A percentile compares a stretch with the other conserved stretches of the same genome.
Conservation (phyloP, 75 land plant species). For the Ceratopteris richardii region DNA sequence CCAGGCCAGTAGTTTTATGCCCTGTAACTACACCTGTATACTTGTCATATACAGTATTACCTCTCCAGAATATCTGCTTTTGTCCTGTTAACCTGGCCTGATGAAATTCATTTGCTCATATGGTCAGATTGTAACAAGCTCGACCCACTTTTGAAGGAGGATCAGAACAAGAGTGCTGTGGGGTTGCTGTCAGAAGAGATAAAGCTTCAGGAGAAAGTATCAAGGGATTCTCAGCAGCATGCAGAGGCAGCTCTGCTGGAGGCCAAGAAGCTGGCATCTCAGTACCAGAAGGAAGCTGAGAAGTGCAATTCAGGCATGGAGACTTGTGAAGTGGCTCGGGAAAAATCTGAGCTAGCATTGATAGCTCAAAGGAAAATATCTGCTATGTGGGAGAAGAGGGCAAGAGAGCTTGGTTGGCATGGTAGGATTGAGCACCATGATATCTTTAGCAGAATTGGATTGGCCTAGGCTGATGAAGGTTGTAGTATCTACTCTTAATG, state of each 20-base stretch:
- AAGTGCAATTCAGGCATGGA: slow-evolving; percentile 27
- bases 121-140: slow-evolving; percentile 73
- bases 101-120: too few relatives aligned
- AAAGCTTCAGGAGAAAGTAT: slow-evolving; percentile 14
- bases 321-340: slow-evolving; percentile 27
- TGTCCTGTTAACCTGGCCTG: too few relatives aligned
- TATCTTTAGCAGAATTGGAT: too few relatives aligned
- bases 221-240: slow-evolving; percentile 15
- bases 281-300: slow-evolving; percentile 30
- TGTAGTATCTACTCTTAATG: too few relatives aligned
- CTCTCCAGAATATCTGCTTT: too few relatives aligned
- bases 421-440: too few relatives aligned
- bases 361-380: slow-evolving; percentile 9
- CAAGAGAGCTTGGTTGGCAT: slow-evolving; percentile 27
- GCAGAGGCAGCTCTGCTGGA: slow-evolving; percentile 19
- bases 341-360: slow-evolving; percentile 19
- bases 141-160: slow-evolving; percentile 46
- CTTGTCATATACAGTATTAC: too few relatives aligned
- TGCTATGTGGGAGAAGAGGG: slow-evolving; percentile 18
- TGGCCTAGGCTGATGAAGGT: too few relatives aligned
- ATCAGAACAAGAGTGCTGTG: background rate
- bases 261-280: slow-evolving; percentile 25
- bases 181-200: slow-evolving; percentile 10
- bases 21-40: too few relatives aligned
- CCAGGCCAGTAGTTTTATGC: too few relatives aligned